Conservation (phyloP, 2,329 filamentous ascomycete genomes). For the Zopfia rhizophila region DNA sequence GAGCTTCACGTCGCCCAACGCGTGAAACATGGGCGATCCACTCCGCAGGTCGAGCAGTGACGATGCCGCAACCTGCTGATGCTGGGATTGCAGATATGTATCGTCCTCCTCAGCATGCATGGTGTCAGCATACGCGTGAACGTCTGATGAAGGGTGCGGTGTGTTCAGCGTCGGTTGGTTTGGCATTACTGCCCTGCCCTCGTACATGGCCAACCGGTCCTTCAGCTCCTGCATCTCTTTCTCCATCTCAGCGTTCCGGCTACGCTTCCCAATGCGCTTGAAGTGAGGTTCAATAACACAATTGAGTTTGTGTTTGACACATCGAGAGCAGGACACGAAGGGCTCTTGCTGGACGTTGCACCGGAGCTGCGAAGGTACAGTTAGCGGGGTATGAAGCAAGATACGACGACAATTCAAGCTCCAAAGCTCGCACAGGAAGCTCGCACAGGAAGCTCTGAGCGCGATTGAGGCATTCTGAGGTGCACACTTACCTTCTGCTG, state of each 20-base stretch:
- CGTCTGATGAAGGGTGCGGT: slow-evolving; percentile 34
- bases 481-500: slow-evolving; percentile 78
- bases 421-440: background rate
- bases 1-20: slow-evolving; percentile 61
- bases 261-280: slow-evolving; percentile 84
- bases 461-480: background rate
- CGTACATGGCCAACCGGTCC: slow-evolving; percentile 68
- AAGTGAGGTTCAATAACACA: slow-evolving; percentile 92
- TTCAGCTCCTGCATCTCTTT: slow-evolving; percentile 75
- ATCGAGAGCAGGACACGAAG: slow-evolving; percentile 80
- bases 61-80: slow-evolving; percentile 50
- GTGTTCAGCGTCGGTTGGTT: slow-evolving; percentile 38
- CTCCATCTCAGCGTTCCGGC: slow-evolving; percentile 87
- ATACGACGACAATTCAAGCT: too few relatives aligned
- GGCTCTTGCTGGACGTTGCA: slow-evolving; percentile 87
- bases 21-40: slow-evolving; percentile 67
- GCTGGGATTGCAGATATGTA: slow-evolving; percentile 47
- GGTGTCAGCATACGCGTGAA: slow-evolving; percentile 28
- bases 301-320: slow-evolving; percentile 79
- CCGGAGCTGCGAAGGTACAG: slow-evolving; percentile 67
- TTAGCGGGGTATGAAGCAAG: slow-evolving; percentile 26
- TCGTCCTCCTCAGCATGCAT: slow-evolving; percentile 44
- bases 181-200: slow-evolving; percentile 59
- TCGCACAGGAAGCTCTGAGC: background rate
- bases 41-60: slow-evolving; percentile 55